Percentiles rank a stretch among this genome's conserved stretches.
phyloP scores from a whole-genome alignment of 1,284 basidiomycete genomes.

The Ustilago trichophora region DNA sequence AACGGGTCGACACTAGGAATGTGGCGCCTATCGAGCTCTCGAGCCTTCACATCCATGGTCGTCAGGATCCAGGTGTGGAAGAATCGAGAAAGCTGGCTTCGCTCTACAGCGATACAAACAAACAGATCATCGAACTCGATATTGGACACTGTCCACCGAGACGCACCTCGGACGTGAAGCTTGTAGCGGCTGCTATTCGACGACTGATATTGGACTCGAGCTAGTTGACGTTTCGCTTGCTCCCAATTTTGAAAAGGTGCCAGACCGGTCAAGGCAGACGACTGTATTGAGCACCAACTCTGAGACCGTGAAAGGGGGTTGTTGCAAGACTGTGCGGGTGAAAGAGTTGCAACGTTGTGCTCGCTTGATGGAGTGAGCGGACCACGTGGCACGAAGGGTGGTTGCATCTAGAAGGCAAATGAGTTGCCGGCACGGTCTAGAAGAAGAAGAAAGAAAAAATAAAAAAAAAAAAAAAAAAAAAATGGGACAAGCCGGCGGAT shows the following conservation, averaged over 20 bases:
- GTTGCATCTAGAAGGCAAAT: background rate
- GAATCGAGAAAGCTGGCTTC: slow-evolving; percentile 23
- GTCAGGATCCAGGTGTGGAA: slow-evolving; percentile 20
- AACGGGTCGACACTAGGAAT: slow-evolving; percentile 9
- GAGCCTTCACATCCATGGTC: slow-evolving; percentile 38
- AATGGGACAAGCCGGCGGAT: no score
- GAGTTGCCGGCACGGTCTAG: no score
- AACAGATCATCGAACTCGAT: slow-evolving; percentile 34
- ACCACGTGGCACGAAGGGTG: background rate
- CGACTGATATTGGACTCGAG: background rate
- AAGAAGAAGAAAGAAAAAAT: slow-evolving; percentile 3
- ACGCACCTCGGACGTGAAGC: slow-evolving; percentile 21
- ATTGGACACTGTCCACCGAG: slow-evolving; percentile 43
- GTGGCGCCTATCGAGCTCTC: slow-evolving; percentile 10
- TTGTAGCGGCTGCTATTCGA: slow-evolving; percentile 28
- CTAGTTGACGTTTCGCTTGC: background rate
- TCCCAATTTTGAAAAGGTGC: no score
- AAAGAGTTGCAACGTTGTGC: no score
- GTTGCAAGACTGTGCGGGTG: no score
- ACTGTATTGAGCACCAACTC: no score
- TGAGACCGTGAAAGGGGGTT: no score
- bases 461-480: no score
- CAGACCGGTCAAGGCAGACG: no score
- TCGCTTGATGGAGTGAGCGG: no score
- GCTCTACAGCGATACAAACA: slow-evolving; percentile 18